Percentiles rank a stretch among this genome's conserved stretches.
Evolutionary conservation across 495 filamentous ascomycete species (phyloP).

Genomic region (Podospora appendiculata): DNA sequence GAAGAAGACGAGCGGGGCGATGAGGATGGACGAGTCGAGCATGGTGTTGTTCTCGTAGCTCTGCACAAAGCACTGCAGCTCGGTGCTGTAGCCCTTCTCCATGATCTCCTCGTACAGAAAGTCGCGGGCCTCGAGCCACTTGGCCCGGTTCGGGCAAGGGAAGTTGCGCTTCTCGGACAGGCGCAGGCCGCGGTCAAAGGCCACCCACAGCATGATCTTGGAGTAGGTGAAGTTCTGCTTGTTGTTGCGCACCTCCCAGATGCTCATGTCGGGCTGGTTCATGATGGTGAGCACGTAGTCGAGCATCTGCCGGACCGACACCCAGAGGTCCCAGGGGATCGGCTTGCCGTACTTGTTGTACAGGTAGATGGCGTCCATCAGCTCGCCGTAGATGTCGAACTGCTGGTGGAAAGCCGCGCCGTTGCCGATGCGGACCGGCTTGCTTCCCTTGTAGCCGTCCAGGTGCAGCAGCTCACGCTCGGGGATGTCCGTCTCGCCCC

Average conservation of each 20-base stretch:
- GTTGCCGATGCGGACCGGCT: constrained; percentile 66
- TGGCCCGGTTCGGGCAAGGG: constrained; percentile 56
- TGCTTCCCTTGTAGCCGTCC: constrained; percentile 58
- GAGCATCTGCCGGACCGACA: constrained; percentile 20
- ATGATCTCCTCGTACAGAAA: constrained; percentile 65
- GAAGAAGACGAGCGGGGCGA: constrained; percentile 69
- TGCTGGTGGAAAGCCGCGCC: constrained; percentile 67
- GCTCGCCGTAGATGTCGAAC: constrained; percentile 69
- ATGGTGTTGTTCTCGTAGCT: constrained; percentile 61
- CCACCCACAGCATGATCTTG: constrained; percentile 72
- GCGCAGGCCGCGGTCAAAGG: constrained; percentile 62
- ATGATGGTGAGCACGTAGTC: constrained; percentile 49
- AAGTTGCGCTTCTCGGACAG: constrained; percentile 62
- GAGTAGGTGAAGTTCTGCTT: constrained; percentile 68
- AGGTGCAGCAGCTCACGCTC: constrained; percentile 58
- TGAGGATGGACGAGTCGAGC: constrained; percentile 62
- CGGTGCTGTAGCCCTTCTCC: constrained; percentile 57
- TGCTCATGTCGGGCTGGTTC: constrained; percentile 62
- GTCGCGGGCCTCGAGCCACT: constrained; percentile 56
- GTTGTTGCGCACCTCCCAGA: constrained; percentile 68
- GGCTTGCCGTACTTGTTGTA: constrained; percentile 74
- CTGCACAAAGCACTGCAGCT: constrained; percentile 59
- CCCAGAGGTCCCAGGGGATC: constrained; percentile 63
- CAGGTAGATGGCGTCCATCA: constrained; percentile 67
- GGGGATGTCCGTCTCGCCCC: constrained; percentile 62